Evolutionary conservation across 2,329 filamentous ascomycete species (phyloP).

Genomic region (Anthostomella pinea): DNA sequence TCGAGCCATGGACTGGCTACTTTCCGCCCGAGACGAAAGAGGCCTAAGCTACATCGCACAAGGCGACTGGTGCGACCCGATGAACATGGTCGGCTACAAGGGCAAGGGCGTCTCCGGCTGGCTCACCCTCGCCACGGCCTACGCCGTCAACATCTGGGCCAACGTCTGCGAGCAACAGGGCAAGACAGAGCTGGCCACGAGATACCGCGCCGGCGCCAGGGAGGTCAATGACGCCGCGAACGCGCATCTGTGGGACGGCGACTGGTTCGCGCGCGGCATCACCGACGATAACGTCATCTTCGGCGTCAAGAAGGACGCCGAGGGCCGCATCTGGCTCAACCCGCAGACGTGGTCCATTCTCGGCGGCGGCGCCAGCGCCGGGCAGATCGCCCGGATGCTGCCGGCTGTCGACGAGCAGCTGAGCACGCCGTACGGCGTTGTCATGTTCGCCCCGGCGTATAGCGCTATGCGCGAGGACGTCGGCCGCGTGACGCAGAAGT

Average conservation of each 20-base stretch:
- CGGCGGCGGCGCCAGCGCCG: slow-evolving; percentile 44
- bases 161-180: slow-evolving; percentile 46
- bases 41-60: slow-evolving; percentile 57
- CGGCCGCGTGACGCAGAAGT: slow-evolving; percentile 57
- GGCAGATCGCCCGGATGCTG: slow-evolving; percentile 44
- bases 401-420: slow-evolving; percentile 49
- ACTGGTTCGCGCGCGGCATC: slow-evolving; percentile 57
- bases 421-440: slow-evolving; percentile 50
- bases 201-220: slow-evolving; percentile 43
- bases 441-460: slow-evolving; percentile 56
- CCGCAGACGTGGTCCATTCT: slow-evolving; percentile 56
- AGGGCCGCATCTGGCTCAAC: slow-evolving; percentile 58
- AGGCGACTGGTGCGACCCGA: slow-evolving; percentile 59
- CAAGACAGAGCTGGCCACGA: slow-evolving; percentile 37
- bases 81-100: slow-evolving; percentile 62
- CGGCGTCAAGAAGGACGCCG: slow-evolving; percentile 47
- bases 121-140: slow-evolving; percentile 55
- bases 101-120: slow-evolving; percentile 56
- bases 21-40: slow-evolving; percentile 47
- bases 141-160: slow-evolving; percentile 52
- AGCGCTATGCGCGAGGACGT: slow-evolving; percentile 56
- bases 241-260: slow-evolving; percentile 52
- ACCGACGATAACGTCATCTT: slow-evolving; percentile 54
- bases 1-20: slow-evolving; percentile 57
- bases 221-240: slow-evolving; percentile 51